Evolutionary conservation across 805 yeast species (phyloP).

Genomic region (Pichia phayaonensis): DNA sequence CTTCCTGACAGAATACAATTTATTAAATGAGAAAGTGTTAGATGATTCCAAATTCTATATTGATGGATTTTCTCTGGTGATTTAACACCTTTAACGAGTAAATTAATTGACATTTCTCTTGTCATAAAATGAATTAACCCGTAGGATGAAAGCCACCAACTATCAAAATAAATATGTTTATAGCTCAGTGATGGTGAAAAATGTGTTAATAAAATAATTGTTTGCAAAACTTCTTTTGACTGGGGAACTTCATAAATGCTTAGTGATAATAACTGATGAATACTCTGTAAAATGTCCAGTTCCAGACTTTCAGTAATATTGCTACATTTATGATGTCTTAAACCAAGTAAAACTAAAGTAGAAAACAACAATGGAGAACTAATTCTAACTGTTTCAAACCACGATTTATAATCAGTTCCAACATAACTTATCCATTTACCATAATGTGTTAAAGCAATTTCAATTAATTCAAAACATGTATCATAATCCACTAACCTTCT

Average conservation of each 20-base stretch:
- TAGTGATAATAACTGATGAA: constrained; percentile 39
- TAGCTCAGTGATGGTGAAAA: constrained; percentile 53
- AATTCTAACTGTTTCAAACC: constrained; percentile 28
- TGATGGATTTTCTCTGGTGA: constrained; percentile 32
- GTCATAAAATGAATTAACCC: constrained; percentile 58
- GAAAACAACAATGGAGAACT: constrained; percentile 55
- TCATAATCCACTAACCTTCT: constrained; percentile 38
- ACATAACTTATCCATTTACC: constrained; percentile 51
- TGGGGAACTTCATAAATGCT: constrained; percentile 38
- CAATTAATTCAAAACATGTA: constrained; percentile 40
- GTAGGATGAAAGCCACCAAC: constrained; percentile 60
- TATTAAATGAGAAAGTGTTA: constrained; percentile 54
- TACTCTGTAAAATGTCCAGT: constrained; percentile 35
- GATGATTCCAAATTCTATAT: constrained; percentile 62
- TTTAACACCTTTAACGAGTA: constrained; percentile 19
- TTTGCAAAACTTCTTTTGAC: constrained; percentile 48
- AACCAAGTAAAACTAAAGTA: constrained; percentile 51
- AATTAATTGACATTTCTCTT: constrained; percentile 32
- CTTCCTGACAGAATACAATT: constrained; percentile 61
- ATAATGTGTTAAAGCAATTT: constrained; percentile 46
- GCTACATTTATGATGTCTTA: constrained; percentile 33
- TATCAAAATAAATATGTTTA: constrained; percentile 47
- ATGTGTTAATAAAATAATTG: constrained; percentile 51
- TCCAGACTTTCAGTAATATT: constrained; percentile 11
- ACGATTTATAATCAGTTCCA: constrained; percentile 5